These are phyloP conservation scores for Kwoniella dendrophila DNA, from an alignment of 768 basidiomycete genomes.

Conservation along the genomic window DNA sequence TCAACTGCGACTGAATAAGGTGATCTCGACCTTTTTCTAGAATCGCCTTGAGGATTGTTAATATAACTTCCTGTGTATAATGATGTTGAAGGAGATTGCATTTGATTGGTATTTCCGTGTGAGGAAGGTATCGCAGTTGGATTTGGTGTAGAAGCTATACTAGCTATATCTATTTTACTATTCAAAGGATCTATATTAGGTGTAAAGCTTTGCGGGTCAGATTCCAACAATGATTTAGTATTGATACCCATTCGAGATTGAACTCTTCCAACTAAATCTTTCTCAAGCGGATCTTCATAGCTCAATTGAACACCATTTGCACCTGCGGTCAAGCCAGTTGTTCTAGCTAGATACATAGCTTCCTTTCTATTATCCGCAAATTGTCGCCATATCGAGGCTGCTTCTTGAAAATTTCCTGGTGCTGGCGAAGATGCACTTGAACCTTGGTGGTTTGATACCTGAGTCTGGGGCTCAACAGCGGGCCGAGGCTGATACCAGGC, in stretches of 20 bases:
- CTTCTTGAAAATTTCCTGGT: not conserved
- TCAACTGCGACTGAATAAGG: not conserved
- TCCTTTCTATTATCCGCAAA: conserved; percentile 11
- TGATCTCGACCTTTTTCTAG: conserved; percentile 6
- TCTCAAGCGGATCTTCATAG: not conserved
- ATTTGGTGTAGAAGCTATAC: too few relatives aligned
- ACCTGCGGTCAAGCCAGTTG: conserved; percentile 5
- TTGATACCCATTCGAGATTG: not conserved
- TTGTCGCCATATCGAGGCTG: conserved; percentile 13
- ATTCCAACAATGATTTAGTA: too few relatives aligned
- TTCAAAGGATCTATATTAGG: too few relatives aligned
- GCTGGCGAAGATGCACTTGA: not conserved
- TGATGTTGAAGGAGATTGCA: not conserved
- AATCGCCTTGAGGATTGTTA: conserved; percentile 1
- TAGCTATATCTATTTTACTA: too few relatives aligned
- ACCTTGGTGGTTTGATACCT: not conserved
- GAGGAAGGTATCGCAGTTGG: too few relatives aligned
- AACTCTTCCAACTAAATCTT: not conserved
- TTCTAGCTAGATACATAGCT: not conserved
- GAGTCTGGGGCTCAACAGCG: not conserved
- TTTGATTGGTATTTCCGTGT: too few relatives aligned
- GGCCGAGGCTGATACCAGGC: not conserved
- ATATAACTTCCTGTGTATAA: too few relatives aligned
- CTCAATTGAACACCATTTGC: not conserved
- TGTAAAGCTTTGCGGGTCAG: too few relatives aligned